These are phyloP conservation scores for Aspergillus eucalypticola DNA, from an alignment of 2,329 filamentous ascomycete genomes.

Conservation along the genomic window DNA sequence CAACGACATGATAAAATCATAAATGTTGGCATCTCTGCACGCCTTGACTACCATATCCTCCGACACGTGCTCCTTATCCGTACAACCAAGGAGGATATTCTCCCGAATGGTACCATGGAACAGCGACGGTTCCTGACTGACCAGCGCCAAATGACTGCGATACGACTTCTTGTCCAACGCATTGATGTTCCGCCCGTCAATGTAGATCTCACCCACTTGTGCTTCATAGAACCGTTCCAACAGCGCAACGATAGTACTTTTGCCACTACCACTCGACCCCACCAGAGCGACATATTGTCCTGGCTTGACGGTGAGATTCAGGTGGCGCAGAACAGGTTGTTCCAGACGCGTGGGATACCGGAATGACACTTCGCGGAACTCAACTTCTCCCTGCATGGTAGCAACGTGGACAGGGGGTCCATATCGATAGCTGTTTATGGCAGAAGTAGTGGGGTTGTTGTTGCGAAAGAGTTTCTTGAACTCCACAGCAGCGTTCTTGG, in stretches of 20 bases:
- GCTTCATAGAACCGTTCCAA: slow-evolving; percentile 68
- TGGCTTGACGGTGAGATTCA: slow-evolving; percentile 36
- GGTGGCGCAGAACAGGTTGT: slow-evolving; percentile 18
- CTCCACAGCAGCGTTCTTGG: slow-evolving; percentile 43
- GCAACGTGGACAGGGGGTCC: slow-evolving; percentile 51
- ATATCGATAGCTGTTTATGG: slow-evolving; percentile 45
- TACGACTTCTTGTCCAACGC: slow-evolving; percentile 60
- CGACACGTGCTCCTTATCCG: slow-evolving; percentile 19
- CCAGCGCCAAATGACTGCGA: slow-evolving; percentile 64
- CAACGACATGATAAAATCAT: slow-evolving; percentile 30
- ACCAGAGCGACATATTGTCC: slow-evolving; percentile 56
- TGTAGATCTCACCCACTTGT: slow-evolving; percentile 61
- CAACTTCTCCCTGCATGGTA: slow-evolving; percentile 46
- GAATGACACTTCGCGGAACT: slow-evolving; percentile 48
- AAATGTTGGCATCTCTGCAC: slow-evolving; percentile 31
- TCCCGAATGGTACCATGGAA: slow-evolving; percentile 68
- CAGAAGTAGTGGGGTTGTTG: slow-evolving; percentile 43
- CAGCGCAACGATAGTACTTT: slow-evolving; percentile 65
- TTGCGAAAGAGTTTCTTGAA: slow-evolving; percentile 43
- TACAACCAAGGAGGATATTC: slow-evolving; percentile 62
- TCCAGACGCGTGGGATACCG: slow-evolving; percentile 25
- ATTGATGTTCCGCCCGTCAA: slow-evolving; percentile 62
- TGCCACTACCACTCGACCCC: slow-evolving; percentile 54
- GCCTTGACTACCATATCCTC: slow-evolving; percentile 21
- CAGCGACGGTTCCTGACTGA: slow-evolving; percentile 70